Evolutionary conservation across 2,329 filamentous ascomycete species (phyloP), one percentile per base, ranked within the genome.

Genomic region (Emericellopsis cladophorae): DNA sequence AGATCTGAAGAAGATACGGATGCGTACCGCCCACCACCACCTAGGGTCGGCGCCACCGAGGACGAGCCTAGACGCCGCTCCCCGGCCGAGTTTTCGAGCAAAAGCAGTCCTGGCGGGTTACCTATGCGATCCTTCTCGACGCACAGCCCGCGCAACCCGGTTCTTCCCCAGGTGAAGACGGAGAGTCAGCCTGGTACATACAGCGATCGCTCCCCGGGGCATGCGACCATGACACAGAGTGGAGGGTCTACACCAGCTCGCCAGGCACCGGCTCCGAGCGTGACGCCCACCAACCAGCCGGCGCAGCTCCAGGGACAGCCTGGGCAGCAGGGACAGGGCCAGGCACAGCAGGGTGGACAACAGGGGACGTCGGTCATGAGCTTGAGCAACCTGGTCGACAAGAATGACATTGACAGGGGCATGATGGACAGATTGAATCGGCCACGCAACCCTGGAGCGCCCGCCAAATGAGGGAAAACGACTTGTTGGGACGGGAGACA

Each of bases 401-500:
- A 64, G 48, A 67, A 61, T 48, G 71, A 75, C 42, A 74, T 76
- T 43, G 73, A 76, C 48, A 63, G 64, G 48, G 65, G 58, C 44
- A 76, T 76, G 73, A 60, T 76, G 42, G 64, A 66, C 32, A 64
- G 68, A 31, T 52, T 76, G 40, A 70, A 73, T 46, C 59, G 65
- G 37, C n/a, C n/a, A 7, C 32, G 51, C 57, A 31, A 39, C 23
- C 21, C 18, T n/a, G 4, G 31, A 31, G 21, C 26, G 39, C 11
- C 31, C 39, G 14, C 24, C 39, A 23, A 31, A n/a, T 23, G 33
- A 33, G 7, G 35, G 31, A 37, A 37, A 24, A 9, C 9, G 4
- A 32, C 31, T 10, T 16, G 36, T 11, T 26, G 32, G 7, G 32
- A 41, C 18, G 5, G 26, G 26, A 29, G 26, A 29, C 26, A 29